Evolutionary conservation across 805 yeast genomes (phyloP).

Genomic region (Candida anglica): DNA sequence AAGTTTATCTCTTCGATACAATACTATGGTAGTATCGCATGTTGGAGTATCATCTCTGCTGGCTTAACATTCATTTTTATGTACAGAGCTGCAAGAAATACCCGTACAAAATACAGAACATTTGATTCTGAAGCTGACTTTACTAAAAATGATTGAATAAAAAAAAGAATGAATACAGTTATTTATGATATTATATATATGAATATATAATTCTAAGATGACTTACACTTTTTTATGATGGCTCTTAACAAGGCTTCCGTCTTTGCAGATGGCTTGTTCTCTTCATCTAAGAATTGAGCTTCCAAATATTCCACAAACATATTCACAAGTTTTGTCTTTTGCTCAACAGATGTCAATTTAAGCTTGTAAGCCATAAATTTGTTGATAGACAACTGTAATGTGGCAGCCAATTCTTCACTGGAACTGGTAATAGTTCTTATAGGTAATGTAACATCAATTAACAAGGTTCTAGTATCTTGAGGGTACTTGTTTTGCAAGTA

Average conservation of each 20-base stretch:
- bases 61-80: no score
- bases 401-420: constrained; percentile 47
- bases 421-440: constrained; percentile 48
- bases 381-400: constrained; percentile 66
- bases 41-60: no score
- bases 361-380: constrained; percentile 59
- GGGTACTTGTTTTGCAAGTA: constrained; percentile 41
- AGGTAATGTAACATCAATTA: constrained; percentile 62
- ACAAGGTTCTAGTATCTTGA: constrained; percentile 34
- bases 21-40: no score
- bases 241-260: constrained; percentile 32
- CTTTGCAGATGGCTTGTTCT: constrained; percentile 17
- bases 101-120: neutral
- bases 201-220: neutral
- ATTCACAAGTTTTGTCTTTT: constrained; percentile 28
- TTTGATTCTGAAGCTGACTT: constrained; percentile 3
- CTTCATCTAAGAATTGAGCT: constrained; percentile 20
- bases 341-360: constrained; percentile 31
- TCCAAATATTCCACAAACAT: constrained; percentile 21
- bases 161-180: neutral
- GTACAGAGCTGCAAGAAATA: no score
- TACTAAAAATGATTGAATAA: constrained; percentile 3
- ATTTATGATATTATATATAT: neutral
- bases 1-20: no score
- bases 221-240: constrained; percentile 33